phyloP scores from a whole-genome alignment of 805 yeast species.

The Pichia eremophila region DNA sequence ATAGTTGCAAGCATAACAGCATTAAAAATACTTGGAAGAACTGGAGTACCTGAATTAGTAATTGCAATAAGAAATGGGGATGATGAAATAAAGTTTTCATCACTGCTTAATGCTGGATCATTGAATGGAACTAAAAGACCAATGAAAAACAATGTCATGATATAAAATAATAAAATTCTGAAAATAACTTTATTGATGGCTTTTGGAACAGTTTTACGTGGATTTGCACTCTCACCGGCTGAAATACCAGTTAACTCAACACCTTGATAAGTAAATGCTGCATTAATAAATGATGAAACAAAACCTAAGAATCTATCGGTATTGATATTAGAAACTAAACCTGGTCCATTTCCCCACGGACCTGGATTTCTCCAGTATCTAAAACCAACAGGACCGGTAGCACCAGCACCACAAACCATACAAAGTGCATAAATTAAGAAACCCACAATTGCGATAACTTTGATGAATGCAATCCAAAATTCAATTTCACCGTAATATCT shows the following conservation, averaged over 20 bases:
- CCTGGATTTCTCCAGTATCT: slow-evolving; percentile 78
- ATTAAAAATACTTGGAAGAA: slow-evolving; percentile 61
- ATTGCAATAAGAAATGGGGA: slow-evolving; percentile 73
- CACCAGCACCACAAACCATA: slow-evolving; percentile 71
- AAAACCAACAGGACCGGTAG: slow-evolving; percentile 63
- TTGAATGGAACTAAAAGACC: slow-evolving; percentile 64
- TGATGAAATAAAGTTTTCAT: slow-evolving; percentile 35
- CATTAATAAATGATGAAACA: slow-evolving; percentile 58
- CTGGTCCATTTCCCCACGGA: slow-evolving; percentile 54
- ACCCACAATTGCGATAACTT: slow-evolving; percentile 60
- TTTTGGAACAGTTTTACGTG: slow-evolving; percentile 59
- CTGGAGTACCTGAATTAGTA: slow-evolving; percentile 53
- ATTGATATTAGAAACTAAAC: slow-evolving; percentile 35
- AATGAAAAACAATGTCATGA: slow-evolving; percentile 54
- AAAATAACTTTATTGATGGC: slow-evolving; percentile 62
- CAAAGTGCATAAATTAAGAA: slow-evolving; percentile 56
- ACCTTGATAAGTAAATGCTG: slow-evolving; percentile 75
- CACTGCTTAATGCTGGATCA: slow-evolving; percentile 40
- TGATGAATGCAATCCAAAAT: slow-evolving; percentile 62
- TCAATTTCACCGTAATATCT: slow-evolving; percentile 65
- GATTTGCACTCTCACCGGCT: slow-evolving; percentile 66
- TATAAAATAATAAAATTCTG: slow-evolving; percentile 59
- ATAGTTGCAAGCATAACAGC: slow-evolving; percentile 60
- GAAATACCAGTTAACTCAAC: slow-evolving; percentile 68
- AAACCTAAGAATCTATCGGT: slow-evolving; percentile 61